phyloP scores from a whole-genome alignment of 2,329 filamentous ascomycete genomes.

The Annulohypoxylon truncatum region DNA sequence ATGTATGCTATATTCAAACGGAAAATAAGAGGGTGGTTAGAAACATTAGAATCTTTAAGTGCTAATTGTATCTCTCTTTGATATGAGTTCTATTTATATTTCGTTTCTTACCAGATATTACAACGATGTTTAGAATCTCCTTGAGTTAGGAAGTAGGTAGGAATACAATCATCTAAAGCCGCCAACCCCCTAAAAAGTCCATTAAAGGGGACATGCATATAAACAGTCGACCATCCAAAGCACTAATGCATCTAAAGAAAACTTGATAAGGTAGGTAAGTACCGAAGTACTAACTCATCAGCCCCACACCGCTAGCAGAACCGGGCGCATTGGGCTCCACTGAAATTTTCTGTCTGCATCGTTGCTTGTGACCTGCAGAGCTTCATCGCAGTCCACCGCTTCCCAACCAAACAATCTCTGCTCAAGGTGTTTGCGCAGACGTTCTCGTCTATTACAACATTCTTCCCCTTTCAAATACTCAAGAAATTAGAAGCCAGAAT shows the following conservation, averaged over 20 bases:
- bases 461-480: not conserved
- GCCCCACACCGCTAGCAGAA: constrained; percentile 12
- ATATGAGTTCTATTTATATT: too few species aligned
- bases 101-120: too few species aligned
- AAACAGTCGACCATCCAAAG: not conserved
- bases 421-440: not conserved
- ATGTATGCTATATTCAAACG: too few species aligned
- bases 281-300: not conserved
- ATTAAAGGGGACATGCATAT: not conserved
- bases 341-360: constrained; percentile 59
- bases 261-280: not conserved
- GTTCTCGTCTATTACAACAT: not conserved
- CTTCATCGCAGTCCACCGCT: constrained; percentile 30
- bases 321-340: constrained; percentile 53
- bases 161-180: too few species aligned
- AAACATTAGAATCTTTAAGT: too few species aligned
- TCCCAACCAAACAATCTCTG: not conserved
- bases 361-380: constrained; percentile 34
- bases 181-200: too few species aligned
- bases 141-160: too few species aligned
- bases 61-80: too few species aligned
- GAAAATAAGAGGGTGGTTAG: too few species aligned
- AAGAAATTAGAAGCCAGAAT: constrained; percentile 21
- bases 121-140: too few species aligned
- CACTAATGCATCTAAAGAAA: constrained; percentile 6